A percentile compares a stretch with the other conserved stretches of the same genome.
These are phyloP conservation scores for Henckelia pumila DNA, from an alignment of 257 asterid genomes.

Conservation along the genomic window DNA sequence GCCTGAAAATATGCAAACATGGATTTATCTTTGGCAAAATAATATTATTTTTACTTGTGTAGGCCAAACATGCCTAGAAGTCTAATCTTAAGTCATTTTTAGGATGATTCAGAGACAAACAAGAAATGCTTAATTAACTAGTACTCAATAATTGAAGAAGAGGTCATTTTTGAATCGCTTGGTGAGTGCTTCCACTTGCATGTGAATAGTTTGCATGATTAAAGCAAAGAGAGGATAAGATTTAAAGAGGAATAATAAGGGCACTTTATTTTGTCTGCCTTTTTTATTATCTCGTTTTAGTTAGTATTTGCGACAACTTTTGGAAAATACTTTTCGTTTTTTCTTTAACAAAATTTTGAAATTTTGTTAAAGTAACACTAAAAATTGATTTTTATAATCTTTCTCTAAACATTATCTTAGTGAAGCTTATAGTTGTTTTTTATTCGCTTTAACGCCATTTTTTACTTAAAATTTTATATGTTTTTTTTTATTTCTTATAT, in stretches of 20 bases:
- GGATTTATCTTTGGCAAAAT: not conserved
- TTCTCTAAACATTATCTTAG: no score
- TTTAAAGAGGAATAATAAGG: conserved; percentile 9
- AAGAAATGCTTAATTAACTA: conserved; percentile 5
- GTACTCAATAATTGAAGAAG: conserved; percentile 24
- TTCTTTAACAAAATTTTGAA: no score
- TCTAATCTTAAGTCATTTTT: not conserved
- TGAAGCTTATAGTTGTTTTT: conserved; percentile 24
- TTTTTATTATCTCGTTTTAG: conserved; percentile 20
- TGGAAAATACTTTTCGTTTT: no score
- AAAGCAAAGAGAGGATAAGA: conserved; percentile 15
- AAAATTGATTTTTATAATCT: no score
- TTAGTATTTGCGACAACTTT: no score
- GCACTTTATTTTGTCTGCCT: conserved; percentile 15
- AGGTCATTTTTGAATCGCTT: not conserved
- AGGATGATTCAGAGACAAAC: not conserved
- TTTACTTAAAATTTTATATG: not conserved
- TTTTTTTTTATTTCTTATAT: no score
- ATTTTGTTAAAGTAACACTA: no score
- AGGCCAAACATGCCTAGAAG: not conserved
- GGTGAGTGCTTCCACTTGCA: conserved; percentile 6
- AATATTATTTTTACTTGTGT: no score
- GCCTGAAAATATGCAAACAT: not conserved
- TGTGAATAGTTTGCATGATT: conserved; percentile 13
- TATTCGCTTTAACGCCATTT: conserved; percentile 24